These are phyloP conservation scores for Trichoderma aggressivum DNA, from an alignment of 2,329 filamentous ascomycete species.

Conservation along the genomic window DNA sequence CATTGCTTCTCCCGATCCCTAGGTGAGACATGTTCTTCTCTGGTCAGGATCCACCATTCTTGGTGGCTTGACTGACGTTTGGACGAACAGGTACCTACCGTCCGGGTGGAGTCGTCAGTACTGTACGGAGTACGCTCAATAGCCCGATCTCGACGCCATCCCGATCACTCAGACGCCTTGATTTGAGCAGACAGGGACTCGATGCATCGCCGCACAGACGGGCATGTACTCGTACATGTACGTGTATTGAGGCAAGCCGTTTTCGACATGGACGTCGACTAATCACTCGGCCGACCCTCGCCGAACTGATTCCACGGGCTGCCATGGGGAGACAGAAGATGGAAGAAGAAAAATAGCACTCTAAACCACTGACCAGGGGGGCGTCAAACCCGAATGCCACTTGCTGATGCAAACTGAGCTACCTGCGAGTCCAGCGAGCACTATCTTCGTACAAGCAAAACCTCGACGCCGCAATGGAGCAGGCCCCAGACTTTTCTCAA, in stretches of 20 bases:
- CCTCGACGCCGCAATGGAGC: slow-evolving; percentile 15
- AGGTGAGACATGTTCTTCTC: slow-evolving; percentile 14
- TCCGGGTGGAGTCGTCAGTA: not conserved
- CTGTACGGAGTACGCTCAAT: not conserved
- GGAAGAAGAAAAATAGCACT: not conserved
- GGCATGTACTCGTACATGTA: not conserved
- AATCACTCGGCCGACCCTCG: not conserved
- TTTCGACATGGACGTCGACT: not conserved
- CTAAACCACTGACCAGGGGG: not conserved
- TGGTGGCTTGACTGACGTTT: slow-evolving; percentile 5
- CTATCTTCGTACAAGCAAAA: not conserved
- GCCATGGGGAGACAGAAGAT: not conserved
- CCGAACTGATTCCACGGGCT: not conserved
- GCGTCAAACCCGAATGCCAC: slow-evolving; percentile 10
- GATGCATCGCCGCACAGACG: not conserved
- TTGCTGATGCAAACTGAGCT: not conserved
- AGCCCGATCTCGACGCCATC: slow-evolving; percentile 16
- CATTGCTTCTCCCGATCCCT: slow-evolving; percentile 16
- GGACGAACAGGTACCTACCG: slow-evolving; percentile 7
- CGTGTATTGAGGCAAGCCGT: not conserved
- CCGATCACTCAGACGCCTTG: not conserved
- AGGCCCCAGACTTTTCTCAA: not conserved
- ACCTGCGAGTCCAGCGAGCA: not conserved
- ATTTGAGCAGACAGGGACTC: not conserved
- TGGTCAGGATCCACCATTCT: slow-evolving; percentile 5